Percentiles rank a stretch among this genome's conserved stretches.
Evolutionary conservation across 2,329 filamentous ascomycete species (phyloP).

Genomic region (Colletotrichum salicis): DNA sequence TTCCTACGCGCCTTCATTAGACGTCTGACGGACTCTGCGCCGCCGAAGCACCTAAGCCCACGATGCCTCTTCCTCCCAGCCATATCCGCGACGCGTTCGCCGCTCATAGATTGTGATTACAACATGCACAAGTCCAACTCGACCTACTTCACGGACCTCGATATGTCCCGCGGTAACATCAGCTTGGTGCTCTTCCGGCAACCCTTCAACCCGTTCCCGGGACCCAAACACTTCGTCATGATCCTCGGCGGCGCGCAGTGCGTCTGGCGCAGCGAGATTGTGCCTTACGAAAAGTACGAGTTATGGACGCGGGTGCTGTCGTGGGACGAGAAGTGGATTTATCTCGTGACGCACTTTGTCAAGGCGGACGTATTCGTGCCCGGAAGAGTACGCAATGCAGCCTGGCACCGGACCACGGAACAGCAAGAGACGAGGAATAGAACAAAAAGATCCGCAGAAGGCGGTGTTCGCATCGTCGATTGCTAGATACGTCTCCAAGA

Average conservation of each 20-base stretch:
- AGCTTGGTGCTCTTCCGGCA: slow-evolving; percentile 73
- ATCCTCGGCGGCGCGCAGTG: slow-evolving; percentile 46
- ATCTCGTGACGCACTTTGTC: slow-evolving; percentile 79
- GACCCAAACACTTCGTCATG: slow-evolving; percentile 65
- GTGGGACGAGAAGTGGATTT: slow-evolving; percentile 87
- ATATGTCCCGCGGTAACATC: slow-evolving; percentile 83
- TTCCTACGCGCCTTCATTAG: slow-evolving; percentile 47
- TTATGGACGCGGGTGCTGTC: slow-evolving; percentile 29
- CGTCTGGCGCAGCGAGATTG: slow-evolving; percentile 29
- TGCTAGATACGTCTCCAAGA: slow-evolving; percentile 85
- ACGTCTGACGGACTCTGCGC: slow-evolving; percentile 38
- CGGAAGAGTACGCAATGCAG: slow-evolving; percentile 58
- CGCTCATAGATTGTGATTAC: slow-evolving; percentile 84
- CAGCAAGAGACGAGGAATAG: neutral
- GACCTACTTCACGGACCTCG: slow-evolving; percentile 90
- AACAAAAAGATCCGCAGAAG: slow-evolving; percentile 60
- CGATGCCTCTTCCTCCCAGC: slow-evolving; percentile 49
- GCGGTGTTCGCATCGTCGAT: slow-evolving; percentile 77
- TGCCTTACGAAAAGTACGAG: slow-evolving; percentile 30
- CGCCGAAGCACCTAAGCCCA: slow-evolving; percentile 40
- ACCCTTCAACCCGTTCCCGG: slow-evolving; percentile 48
- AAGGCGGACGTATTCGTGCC: slow-evolving; percentile 67
- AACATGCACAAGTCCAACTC: slow-evolving; percentile 85
- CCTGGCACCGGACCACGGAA: slow-evolving; percentile 21
- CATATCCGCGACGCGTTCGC: slow-evolving; percentile 72